These are phyloP conservation scores for Lepidium campestre DNA, from an alignment of 441 rosid species.

Conservation along the genomic window DNA sequence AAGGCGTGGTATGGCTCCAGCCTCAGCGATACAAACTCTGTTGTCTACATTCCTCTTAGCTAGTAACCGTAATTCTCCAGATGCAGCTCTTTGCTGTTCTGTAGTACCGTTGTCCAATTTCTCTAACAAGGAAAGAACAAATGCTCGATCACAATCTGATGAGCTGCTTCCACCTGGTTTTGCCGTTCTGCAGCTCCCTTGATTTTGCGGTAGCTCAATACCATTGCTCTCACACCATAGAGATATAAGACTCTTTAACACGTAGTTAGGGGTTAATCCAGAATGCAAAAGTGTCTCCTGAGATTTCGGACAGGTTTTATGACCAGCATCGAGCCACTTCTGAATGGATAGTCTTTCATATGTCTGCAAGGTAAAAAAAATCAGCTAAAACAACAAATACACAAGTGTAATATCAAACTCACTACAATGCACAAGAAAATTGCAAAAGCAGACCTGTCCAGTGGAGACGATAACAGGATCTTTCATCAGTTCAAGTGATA, in stretches of 20 bases:
- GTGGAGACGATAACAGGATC: slow-evolving; percentile 99
- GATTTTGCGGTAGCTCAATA: slow-evolving; percentile 77
- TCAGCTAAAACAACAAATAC: slow-evolving; percentile 14
- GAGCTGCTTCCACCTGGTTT: slow-evolving; percentile 46
- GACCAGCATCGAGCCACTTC: slow-evolving; percentile 97
- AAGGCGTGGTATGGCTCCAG: slow-evolving; percentile 91
- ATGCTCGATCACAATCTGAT: slow-evolving; percentile 84
- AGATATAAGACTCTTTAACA: slow-evolving; percentile 80
- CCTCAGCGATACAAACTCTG: slow-evolving; percentile 88
- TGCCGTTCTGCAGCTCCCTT: slow-evolving; percentile 53
- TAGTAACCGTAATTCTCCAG: slow-evolving; percentile 90
- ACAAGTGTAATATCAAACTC: background rate
- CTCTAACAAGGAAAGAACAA: slow-evolving; percentile 54
- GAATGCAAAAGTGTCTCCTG: slow-evolving; percentile 84
- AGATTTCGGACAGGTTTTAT: slow-evolving; percentile 92
- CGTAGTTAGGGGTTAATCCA: slow-evolving; percentile 85
- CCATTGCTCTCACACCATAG: slow-evolving; percentile 97
- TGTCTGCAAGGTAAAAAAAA: slow-evolving; percentile 51
- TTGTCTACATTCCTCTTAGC: slow-evolving; percentile 94
- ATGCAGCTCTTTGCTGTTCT: slow-evolving; percentile 88
- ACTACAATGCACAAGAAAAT: background rate
- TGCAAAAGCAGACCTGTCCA: slow-evolving; percentile 66
- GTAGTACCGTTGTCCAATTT: slow-evolving; percentile 53
- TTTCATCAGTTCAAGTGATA: slow-evolving; percentile 95
- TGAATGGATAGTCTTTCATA: slow-evolving; percentile 91